phyloP scores from a whole-genome alignment of 2,329 filamentous ascomycete species.

The Paecilomyces dactylethromorphus region DNA sequence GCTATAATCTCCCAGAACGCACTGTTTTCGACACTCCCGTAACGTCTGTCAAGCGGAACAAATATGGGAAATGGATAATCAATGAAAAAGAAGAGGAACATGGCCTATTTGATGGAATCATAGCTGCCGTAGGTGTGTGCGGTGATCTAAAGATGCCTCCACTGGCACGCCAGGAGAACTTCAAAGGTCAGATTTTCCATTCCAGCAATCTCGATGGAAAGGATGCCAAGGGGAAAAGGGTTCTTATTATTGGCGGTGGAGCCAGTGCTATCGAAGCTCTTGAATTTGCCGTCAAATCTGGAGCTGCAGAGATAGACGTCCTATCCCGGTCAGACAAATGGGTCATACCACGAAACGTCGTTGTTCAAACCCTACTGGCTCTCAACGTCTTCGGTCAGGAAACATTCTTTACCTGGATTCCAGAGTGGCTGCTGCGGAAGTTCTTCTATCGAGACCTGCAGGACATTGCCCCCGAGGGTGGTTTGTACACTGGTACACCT shows the following conservation, averaged over 20 bases:
- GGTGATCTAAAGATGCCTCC: conserved; percentile 69
- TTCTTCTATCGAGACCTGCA: conserved; percentile 79
- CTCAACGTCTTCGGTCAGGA: conserved; percentile 76
- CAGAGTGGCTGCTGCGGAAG: conserved; percentile 65
- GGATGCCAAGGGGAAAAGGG: conserved; percentile 64
- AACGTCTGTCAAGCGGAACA: conserved; percentile 62
- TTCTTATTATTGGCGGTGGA: conserved; percentile 71
- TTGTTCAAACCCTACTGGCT: conserved; percentile 67
- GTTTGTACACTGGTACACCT: conserved; percentile 75
- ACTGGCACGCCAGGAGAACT: conserved; percentile 64
- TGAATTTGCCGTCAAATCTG: conserved; percentile 65
- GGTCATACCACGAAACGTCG: conserved; percentile 75
- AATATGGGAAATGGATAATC: conserved; percentile 61
- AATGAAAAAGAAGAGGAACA: conserved; percentile 57
- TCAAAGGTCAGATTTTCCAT: conserved; percentile 67
- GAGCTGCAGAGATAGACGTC: conserved; percentile 63
- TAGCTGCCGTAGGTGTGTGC: conserved; percentile 73
- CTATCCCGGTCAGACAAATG: conserved; percentile 71
- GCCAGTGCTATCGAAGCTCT: conserved; percentile 77
- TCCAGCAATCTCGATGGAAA: conserved; percentile 70
- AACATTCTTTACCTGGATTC: conserved; percentile 68
- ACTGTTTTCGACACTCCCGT: conserved; percentile 68
- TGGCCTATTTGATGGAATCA: conserved; percentile 70
- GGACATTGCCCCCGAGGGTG: conserved; percentile 65
- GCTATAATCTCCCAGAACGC: conserved; percentile 62